Conservation (phyloP, 345 rosid species). For the Rhizophora apiculata region DNA sequence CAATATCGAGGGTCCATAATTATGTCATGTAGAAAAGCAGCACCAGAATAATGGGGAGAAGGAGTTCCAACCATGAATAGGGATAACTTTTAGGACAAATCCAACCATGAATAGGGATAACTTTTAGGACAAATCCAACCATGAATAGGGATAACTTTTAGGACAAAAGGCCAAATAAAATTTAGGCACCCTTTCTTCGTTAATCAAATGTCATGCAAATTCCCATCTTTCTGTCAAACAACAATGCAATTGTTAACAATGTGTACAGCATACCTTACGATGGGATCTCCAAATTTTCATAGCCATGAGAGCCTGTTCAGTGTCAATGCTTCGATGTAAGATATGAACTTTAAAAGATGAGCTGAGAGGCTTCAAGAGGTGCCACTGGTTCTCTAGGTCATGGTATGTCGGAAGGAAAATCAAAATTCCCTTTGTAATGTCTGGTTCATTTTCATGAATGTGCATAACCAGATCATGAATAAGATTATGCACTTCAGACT, state of each 20-base stretch:
- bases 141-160: too few relatives aligned
- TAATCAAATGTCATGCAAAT: neutral
- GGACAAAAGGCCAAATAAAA: too few relatives aligned
- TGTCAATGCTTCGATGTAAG: constrained; percentile 81
- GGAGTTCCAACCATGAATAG: too few relatives aligned
- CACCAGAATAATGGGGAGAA: too few relatives aligned
- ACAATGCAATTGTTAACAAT: constrained; percentile 5
- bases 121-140: too few relatives aligned
- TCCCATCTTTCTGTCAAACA: neutral
- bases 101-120: too few relatives aligned
- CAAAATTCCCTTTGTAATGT: constrained; percentile 83
- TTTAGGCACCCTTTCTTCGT: too few relatives aligned
- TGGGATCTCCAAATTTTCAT: constrained; percentile 83
- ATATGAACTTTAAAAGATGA: constrained; percentile 74
- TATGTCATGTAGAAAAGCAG: too few relatives aligned
- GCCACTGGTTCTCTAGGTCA: constrained; percentile 81
- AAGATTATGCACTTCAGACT: constrained; percentile 68
- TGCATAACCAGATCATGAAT: constrained; percentile 65
- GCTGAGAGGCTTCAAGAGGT: constrained; percentile 49
- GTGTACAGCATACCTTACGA: constrained; percentile 63
- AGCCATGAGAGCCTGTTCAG: constrained; percentile 76
- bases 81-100: too few relatives aligned
- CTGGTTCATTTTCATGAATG: constrained; percentile 73
- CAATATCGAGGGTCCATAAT: too few relatives aligned
- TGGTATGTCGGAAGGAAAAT: constrained; percentile 90